Evolutionary conservation across 345 rosid species (phyloP), one percentile per base, ranked within the genome.

Genomic region (Noccaea bulbosa): DNA sequence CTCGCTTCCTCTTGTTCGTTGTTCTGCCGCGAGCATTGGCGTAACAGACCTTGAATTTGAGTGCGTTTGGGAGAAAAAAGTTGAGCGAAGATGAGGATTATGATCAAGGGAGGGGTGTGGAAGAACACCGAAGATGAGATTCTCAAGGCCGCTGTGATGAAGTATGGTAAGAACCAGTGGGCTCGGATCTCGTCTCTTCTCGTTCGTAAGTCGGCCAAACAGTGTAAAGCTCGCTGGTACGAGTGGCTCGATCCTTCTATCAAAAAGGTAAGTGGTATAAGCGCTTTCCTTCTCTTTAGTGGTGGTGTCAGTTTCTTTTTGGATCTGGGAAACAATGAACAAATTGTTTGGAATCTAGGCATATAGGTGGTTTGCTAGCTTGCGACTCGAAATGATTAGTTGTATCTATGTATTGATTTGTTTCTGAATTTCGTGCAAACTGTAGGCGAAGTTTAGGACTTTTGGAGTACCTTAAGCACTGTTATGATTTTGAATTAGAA

Each of bases 101-200:
- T 92, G 99, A 94, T 94, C 58, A 91, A 94, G 76, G 99, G 99
- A 47, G 99, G 99, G 9, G 99, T 95, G 49, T 95, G 99, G 99
- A 95, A 95, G 88, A 95, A 95, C 97, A 95, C 99, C 64, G 99
- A 95, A 82, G 99, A 92, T 88, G 99, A 95, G 85, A 95, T 95
- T 60, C 87, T 95, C 30, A 95, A 92, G 49, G 98, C 99, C 41
- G 99, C 98, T 27, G 98, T 95, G 49, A 95, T 95, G 99, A 95
- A 95, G 80, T 95, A 95, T 65, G 97, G 99, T 33, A 94, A 94
- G 81, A 94, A 94, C 41, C 99, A 94, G 61, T 94, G 99, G 99
- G 98, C 96, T 62, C 85, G 98, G 37, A 92, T 95, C 76, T 95
- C 98, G 60, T 95, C 98, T 40, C 93, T 92, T 24, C 93, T 92